Conservation (phyloP, 768 basidiomycete genomes). For the Lactifluus echinatus region DNA sequence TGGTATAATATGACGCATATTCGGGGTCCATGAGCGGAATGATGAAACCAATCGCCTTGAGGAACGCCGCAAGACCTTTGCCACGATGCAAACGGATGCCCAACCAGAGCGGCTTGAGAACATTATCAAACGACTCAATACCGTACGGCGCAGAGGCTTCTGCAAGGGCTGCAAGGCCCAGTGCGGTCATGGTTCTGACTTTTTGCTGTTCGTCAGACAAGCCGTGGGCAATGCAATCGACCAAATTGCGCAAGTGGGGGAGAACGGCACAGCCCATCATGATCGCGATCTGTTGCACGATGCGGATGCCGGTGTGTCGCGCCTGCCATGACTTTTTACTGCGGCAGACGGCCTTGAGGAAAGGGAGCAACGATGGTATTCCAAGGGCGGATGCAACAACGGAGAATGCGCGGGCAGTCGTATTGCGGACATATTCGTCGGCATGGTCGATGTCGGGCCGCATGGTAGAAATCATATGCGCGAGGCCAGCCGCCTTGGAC, state of each 20-base stretch:
- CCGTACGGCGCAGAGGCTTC: constrained; percentile 98
- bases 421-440: constrained; percentile 98
- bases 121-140: constrained; percentile 98
- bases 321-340: constrained; percentile 99
- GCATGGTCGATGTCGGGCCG: constrained; percentile 99
- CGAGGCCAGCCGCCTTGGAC: constrained; percentile 96
- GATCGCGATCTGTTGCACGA: constrained; percentile 98
- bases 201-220: constrained; percentile 93
- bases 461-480: constrained; percentile 99
- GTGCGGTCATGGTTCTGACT: constrained; percentile 91
- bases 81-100: constrained; percentile 94
- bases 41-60: constrained; percentile 98
- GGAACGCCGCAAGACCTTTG: constrained; percentile 88
- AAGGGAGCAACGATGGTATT: constrained; percentile 94
- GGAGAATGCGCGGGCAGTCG: constrained; percentile 96
- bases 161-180: constrained; percentile 86
- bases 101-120: constrained; percentile 88
- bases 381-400: constrained; percentile 98
- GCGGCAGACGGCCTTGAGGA: constrained; percentile 96
- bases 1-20: constrained; percentile 98
- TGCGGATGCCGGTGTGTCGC: constrained; percentile 97
- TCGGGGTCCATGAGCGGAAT: constrained; percentile 99
- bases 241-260: constrained; percentile 92
- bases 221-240: constrained; percentile 92
- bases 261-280: constrained; percentile 99